These are phyloP conservation scores for Cladophialophora chaetospira DNA, from an alignment of 2,329 filamentous ascomycete species.

Conservation along the genomic window DNA sequence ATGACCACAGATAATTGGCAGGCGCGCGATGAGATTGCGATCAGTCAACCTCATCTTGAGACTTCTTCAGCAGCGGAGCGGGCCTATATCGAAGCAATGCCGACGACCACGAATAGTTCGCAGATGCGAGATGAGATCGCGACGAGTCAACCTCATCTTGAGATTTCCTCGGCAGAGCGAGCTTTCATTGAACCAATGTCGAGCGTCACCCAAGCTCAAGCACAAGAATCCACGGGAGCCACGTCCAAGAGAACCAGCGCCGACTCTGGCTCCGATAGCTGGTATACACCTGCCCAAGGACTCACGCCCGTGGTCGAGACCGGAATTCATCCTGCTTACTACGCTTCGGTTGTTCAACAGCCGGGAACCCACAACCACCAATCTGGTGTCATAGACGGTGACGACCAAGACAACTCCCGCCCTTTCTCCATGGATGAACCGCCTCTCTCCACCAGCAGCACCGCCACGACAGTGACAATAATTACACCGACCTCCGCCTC, in stretches of 20 bases:
- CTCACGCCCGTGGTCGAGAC: slow-evolving; percentile 1
- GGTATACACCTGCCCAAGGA: slow-evolving; percentile 11
- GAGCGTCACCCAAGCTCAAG: neutral
- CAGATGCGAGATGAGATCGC: neutral
- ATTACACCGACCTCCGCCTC: neutral
- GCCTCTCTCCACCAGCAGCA: neutral
- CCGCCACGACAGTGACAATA: neutral
- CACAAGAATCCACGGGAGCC: neutral
- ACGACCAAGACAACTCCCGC: neutral
- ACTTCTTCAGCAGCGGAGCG: neutral
- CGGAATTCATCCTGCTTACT: neutral
- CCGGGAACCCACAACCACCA: neutral
- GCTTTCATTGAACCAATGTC: slow-evolving; percentile 5
- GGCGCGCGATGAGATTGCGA: neutral
- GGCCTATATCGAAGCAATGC: slow-evolving; percentile 2
- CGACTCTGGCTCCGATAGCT: slow-evolving; percentile 4
- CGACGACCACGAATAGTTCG: neutral
- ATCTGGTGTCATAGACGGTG: neutral
- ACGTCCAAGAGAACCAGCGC: neutral
- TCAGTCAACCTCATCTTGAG: neutral
- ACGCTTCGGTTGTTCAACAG: neutral
- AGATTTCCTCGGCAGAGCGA: neutral
- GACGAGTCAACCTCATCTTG: neutral
- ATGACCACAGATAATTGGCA: neutral
- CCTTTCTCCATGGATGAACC: neutral